A percentile compares a stretch with the other conserved stretches of the same genome.
phyloP scores from a whole-genome alignment of 257 asterid genomes.

The Nicotiana paniculata region DNA sequence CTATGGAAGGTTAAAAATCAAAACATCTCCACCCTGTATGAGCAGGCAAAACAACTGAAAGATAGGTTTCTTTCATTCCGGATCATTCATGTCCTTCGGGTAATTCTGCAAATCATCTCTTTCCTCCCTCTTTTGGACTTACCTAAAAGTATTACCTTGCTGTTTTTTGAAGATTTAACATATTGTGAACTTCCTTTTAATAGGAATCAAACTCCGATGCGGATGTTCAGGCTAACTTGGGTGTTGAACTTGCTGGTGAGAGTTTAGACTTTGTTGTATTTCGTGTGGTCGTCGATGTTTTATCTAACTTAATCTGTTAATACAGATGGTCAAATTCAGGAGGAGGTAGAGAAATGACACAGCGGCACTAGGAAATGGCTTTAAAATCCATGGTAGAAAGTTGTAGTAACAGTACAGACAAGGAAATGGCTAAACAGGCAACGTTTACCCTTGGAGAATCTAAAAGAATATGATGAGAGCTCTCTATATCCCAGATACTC shows the following conservation, averaged over 20 bases:
- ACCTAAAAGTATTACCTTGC: neutral
- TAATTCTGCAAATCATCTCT: neutral
- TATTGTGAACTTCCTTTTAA: neutral
- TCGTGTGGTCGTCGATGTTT: neutral
- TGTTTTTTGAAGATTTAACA: neutral
- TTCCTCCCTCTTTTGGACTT: neutral
- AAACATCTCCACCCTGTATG: slow-evolving; percentile 15
- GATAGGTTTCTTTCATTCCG: slow-evolving; percentile 26
- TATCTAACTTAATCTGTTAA: neutral
- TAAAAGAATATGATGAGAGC: neutral
- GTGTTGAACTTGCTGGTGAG: slow-evolving; percentile 73
- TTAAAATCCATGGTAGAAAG: neutral
- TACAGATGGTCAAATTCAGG: slow-evolving; percentile 76
- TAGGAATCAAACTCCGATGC: slow-evolving; percentile 91
- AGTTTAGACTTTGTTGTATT: neutral
- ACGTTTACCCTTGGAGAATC: too few species aligned
- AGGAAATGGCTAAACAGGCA: too few species aligned
- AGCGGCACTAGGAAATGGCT: neutral
- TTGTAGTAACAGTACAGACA: neutral
- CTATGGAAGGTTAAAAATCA: slow-evolving; percentile 25
- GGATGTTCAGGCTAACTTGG: slow-evolving; percentile 90
- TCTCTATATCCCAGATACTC: neutral
- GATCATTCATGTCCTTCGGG: slow-evolving; percentile 25
- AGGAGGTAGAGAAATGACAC: slow-evolving; percentile 48
- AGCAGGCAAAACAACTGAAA: slow-evolving; percentile 32